phyloP scores from a whole-genome alignment of 306 rosid species.

The Acacia acuminata region DNA sequence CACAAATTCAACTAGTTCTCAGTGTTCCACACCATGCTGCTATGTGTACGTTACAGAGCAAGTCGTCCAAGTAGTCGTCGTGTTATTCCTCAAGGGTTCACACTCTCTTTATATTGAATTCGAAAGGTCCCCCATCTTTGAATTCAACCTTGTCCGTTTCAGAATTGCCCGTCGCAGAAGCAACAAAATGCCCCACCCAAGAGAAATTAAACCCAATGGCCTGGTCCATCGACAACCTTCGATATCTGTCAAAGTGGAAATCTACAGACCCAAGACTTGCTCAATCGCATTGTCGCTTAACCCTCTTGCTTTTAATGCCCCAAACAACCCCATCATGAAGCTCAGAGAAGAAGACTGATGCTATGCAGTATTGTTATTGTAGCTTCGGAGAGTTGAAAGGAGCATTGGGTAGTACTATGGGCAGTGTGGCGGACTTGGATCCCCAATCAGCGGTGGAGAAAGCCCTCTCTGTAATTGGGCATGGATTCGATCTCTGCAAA shows the following conservation, averaged over 20 bases:
- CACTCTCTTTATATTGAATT: constrained; percentile 12
- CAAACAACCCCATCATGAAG: too few relatives aligned
- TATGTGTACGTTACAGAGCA: constrained; percentile 32
- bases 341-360: not conserved
- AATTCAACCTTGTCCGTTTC: constrained; percentile 10
- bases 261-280: too few relatives aligned
- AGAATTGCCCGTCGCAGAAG: not conserved
- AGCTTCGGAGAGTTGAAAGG: not conserved
- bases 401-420: constrained; percentile 7
- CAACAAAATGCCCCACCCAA: too few relatives aligned
- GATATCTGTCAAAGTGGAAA: too few relatives aligned
- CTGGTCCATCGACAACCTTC: too few relatives aligned
- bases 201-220: too few relatives aligned
- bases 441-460: constrained; percentile 68
- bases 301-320: too few relatives aligned
- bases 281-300: too few relatives aligned
- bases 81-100: constrained; percentile 23
- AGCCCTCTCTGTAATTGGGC: constrained; percentile 73
- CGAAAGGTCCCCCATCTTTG: constrained; percentile 34
- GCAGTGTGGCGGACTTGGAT: constrained; percentile 37
- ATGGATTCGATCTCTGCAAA: constrained; percentile 64
- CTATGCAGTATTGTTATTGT: not conserved
- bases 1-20: not conserved
- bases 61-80: constrained; percentile 23
- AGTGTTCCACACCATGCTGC: constrained; percentile 24